Evolutionary conservation across 441 rosid species (phyloP).

Genomic region (Populus tomentosa): DNA sequence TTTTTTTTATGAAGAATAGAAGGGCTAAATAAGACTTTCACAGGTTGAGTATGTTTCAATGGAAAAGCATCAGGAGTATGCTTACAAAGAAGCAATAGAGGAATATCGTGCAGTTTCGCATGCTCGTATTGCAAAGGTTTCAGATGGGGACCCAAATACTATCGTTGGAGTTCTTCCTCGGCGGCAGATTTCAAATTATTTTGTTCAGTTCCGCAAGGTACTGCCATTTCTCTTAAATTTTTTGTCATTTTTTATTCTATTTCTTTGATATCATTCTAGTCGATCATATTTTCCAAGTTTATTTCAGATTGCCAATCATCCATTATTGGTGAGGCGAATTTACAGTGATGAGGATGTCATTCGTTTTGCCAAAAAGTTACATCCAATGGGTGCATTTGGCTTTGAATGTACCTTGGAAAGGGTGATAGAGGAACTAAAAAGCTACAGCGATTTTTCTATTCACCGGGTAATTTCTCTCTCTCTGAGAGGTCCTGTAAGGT

Average conservation of each 20-base stretch:
- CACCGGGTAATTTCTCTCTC: constrained; percentile 61
- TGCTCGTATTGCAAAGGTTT: constrained; percentile 59
- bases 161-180: constrained; percentile 59
- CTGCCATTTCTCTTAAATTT: neutral
- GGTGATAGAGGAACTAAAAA: constrained; percentile 79
- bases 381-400: constrained; percentile 88
- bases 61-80: constrained; percentile 74
- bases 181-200: constrained; percentile 89
- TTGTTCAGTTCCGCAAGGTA: constrained; percentile 95
- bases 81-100: constrained; percentile 88
- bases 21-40: constrained; percentile 21
- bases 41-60: constrained; percentile 89
- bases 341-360: constrained; percentile 77
- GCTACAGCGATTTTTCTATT: constrained; percentile 80
- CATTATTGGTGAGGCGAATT: constrained; percentile 82
- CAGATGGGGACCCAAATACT: constrained; percentile 39
- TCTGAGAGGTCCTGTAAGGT: neutral
- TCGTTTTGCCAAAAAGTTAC: constrained; percentile 65
- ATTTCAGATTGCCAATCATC: constrained; percentile 93
- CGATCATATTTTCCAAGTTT: constrained; percentile 1
- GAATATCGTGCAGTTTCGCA: constrained; percentile 79
- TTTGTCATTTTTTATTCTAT: neutral
- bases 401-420: constrained; percentile 79
- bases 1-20: constrained; percentile 4
- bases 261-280: neutral